Base-by-base conservation (phyloP, 1,284 basidiomycete genomes). In the Moesziomyces sp. region DNA sequence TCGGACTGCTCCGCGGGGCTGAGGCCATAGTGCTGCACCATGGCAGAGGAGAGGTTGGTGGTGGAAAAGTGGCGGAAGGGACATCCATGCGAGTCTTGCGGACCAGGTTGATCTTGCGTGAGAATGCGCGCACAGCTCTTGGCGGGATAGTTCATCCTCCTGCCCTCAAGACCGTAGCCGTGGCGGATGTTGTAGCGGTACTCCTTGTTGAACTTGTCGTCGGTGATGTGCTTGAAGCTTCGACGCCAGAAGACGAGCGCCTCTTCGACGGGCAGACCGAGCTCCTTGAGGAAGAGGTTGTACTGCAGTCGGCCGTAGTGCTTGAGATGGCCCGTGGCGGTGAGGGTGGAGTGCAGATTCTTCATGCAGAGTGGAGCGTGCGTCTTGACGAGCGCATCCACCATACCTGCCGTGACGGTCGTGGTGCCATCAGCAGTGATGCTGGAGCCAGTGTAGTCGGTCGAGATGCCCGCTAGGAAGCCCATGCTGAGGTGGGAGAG, bases 281-380 rank as follows among this genome's bases (percentile, higher is more conserved):
- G 87, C 46, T 80, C 78, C 50, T 99, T 99, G 77, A 99, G 87
- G 87, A 99, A 99, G 40, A 99, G 86, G 3, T 92, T 93, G 83
- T 97, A 94, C 80, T 98, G 92, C 80, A 97, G 85, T 28, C 97
- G 88, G 14, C 92, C 95, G 83, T 91, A 93, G 85, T 99, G 95
- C 83, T 96, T 95, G 76, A 99, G 86, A 83, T 98, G 96, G 53
- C 90, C 89, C 81, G 94, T 92, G 73, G 88, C 87, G 70, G 89
- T 88, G 68, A 98, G 86, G 58, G 87, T 90, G 59, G 92, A 90
- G 82, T 98, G 94, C 56, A 98, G 86, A 79, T 92, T 91, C 56
- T 93, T 90, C 95, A 98, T 97, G 85, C 97, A 99, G 74, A 94
- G 87, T 1, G 97, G 97, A 88, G 94, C 98, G 83, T 98, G 94